Evolutionary conservation across 164 flowering plant genomes (phyloP), one percentile per base, ranked within the genome.

Genomic region (Tetracentron sinense): DNA sequence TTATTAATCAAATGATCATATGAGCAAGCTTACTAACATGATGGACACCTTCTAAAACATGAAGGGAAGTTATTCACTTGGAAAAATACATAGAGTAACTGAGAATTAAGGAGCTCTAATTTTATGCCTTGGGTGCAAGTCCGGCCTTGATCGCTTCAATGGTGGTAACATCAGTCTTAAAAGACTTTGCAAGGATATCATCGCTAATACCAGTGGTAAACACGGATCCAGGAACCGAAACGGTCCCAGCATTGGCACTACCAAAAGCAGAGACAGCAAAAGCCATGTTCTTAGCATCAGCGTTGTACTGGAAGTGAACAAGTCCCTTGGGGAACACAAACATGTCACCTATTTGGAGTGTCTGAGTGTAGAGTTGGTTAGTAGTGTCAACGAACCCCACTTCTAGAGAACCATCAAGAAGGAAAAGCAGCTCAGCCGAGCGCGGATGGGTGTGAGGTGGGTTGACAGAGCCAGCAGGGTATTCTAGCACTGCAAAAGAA

Each of bases 271-370:
- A n/a, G n/a, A n/a, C n/a, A n/a, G n/a, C 74, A 28, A 68, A 1
- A 15, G 67, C 75, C 1, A 52, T 23, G 10, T 46, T 52, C 4
- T 58, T n/a, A 1, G 31, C 38, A 28, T 66, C 62, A 2, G 29
- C 6, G 30, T 71, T 70, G 67, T 62, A 68, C 61, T n/a, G n/a
- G n/a, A n/a, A n/a, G n/a, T n/a, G n/a, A n/a, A 66, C 56, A 10
- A 72, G 70, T 4, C 75, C 75, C 42, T 66, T 66, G 0, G 70
- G 75, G 50, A 72, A 75, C 31, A 75, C 65, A 47, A 71, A 75
- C 58, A 75, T 27, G 62, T 75, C 75, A 6, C 79, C 79, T 1
- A 28, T 1, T 50, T 72, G 50, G 4, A 72, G 68, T 2, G 54
- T 63, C 61, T 65, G 79, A 7, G 68, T 65, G 64, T 60, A 72